A percentile compares a stretch with the other conserved stretches of the same genome.
Evolutionary conservation across 306 rosid species (phyloP).

Genomic region (Pyrus communis): DNA sequence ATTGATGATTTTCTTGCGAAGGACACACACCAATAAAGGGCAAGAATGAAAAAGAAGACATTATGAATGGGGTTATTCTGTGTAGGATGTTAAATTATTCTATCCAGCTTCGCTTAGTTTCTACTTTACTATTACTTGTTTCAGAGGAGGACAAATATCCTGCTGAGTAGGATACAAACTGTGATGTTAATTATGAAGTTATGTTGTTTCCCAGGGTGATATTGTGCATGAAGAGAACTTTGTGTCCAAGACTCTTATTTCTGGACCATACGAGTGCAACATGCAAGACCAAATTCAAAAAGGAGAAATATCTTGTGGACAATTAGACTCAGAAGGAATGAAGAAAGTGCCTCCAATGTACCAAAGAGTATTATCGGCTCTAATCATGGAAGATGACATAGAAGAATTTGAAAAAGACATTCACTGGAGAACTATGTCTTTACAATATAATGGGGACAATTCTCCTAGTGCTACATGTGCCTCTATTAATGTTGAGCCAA

Average conservation of each 20-base stretch:
- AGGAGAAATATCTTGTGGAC: conserved; percentile 26
- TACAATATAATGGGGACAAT: conserved; percentile 32
- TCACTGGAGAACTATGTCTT: conserved; percentile 34
- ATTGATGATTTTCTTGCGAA: background rate
- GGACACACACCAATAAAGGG: background rate
- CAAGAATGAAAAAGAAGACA: background rate
- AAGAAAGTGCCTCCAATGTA: conserved; percentile 49
- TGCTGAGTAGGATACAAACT: background rate
- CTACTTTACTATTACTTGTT: background rate
- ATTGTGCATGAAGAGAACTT: conserved; percentile 23
- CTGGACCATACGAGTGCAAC: conserved; percentile 32
- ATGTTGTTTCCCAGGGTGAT: conserved; percentile 40
- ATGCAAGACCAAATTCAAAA: conserved; percentile 32
- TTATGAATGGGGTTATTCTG: background rate
- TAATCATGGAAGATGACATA: conserved; percentile 54
- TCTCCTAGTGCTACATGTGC: conserved; percentile 20
- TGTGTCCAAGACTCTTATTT: conserved; percentile 28
- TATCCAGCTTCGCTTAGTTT: background rate
- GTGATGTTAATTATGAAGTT: background rate
- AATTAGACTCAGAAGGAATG: conserved; percentile 28
- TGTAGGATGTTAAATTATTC: background rate
- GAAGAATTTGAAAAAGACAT: conserved; percentile 39
- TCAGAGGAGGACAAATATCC: background rate
- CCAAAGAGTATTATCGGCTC: conserved; percentile 75
- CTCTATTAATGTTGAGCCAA: conserved; percentile 28